Base-by-base conservation (phyloP, 2,329 filamentous ascomycete genomes). In the Calonectria hongkongensis region DNA sequence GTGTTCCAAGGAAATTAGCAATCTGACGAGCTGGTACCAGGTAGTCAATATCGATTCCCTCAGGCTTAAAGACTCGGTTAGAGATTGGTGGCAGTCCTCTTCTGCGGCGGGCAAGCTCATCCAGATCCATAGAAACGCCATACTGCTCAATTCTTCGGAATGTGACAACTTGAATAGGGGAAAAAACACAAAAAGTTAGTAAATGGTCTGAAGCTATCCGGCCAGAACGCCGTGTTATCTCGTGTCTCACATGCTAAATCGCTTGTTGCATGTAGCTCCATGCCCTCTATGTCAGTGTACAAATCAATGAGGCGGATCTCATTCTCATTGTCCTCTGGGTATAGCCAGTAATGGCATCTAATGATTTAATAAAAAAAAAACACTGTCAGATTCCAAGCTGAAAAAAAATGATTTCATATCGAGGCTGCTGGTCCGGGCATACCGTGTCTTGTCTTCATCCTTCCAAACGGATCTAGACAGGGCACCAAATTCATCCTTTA, bases 401-500 rank as follows among this genome's bases (percentile, higher is more conserved):
- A 33, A 33, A 9, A 33, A 33, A 9, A 33, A 6, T 15, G 51
- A 15, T 36, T 56, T 18, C 28, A 33, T 27, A 18, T 18, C 47
- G 10, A 28, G 25, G 6, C 12, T 25, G 25, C 15, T 51, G 48
- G 6, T 51, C 18, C 48, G 13, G 6, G 33, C 54, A 25, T 60
- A 60, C 54, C 54, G 54, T 60, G 54, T 60, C 33, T 60, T 60
- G 54, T 41, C n/a, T 33, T 60, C 54, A 21, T 60, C 54, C 54
- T 60, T 60, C 54, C 54, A 60, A 7, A 60, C 54, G 4, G 54
- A 60, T 41, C 54, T 27, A 25, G 54, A 60, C 33, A 60, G 33
- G 6, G 54, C 54, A 13, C 33, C 54, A 12, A 60, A 60, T 13
- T 60, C 54, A 21, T 60, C 54, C 39, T n/a, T 60, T 60, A 60